phyloP scores from a whole-genome alignment of 768 basidiomycete species.

The Boletus vinaceobasis region DNA sequence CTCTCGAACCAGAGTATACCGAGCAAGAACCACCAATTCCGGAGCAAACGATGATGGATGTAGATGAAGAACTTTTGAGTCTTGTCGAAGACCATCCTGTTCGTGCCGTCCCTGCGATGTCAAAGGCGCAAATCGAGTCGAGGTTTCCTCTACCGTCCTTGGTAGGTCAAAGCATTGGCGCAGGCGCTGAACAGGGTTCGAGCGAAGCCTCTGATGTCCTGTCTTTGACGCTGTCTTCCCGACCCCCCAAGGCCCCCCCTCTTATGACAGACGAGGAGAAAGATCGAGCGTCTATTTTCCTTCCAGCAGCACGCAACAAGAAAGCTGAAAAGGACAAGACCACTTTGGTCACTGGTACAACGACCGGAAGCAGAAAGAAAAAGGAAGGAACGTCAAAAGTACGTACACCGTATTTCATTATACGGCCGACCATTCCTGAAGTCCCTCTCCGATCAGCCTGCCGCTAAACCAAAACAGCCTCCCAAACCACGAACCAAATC shows the following conservation, averaged over 20 bases:
- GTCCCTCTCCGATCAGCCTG: constrained; percentile 7
- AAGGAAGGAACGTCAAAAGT: constrained; percentile 26
- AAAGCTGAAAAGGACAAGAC: constrained; percentile 28
- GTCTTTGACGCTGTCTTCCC: constrained; percentile 1
- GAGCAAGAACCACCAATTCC: constrained; percentile 3
- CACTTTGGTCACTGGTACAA: neutral
- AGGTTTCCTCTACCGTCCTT: neutral
- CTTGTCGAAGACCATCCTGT: constrained; percentile 53
- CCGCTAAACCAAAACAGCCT: constrained; percentile 28
- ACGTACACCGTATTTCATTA: neutral
- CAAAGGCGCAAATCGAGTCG: constrained; percentile 1
- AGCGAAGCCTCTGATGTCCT: constrained; percentile 4
- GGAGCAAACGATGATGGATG: constrained; percentile 40
- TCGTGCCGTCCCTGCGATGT: neutral
- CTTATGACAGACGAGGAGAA: constrained; percentile 18
- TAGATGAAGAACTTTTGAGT: constrained; percentile 63
- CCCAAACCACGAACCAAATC: constrained; percentile 33
- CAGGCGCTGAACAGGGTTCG: neutral
- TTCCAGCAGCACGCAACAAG: constrained; percentile 33
- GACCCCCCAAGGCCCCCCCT: constrained; percentile 9
- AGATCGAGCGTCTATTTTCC: constrained; percentile 60
- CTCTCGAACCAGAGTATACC: constrained; percentile 4
- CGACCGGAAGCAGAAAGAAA: constrained; percentile 37
- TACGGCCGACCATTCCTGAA: neutral
- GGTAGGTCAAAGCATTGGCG: neutral